Evolutionary conservation across 2,329 filamentous ascomycete genomes (phyloP), one percentile per base, ranked within the genome.

Genomic region (Pseudocercospora fuligena): DNA sequence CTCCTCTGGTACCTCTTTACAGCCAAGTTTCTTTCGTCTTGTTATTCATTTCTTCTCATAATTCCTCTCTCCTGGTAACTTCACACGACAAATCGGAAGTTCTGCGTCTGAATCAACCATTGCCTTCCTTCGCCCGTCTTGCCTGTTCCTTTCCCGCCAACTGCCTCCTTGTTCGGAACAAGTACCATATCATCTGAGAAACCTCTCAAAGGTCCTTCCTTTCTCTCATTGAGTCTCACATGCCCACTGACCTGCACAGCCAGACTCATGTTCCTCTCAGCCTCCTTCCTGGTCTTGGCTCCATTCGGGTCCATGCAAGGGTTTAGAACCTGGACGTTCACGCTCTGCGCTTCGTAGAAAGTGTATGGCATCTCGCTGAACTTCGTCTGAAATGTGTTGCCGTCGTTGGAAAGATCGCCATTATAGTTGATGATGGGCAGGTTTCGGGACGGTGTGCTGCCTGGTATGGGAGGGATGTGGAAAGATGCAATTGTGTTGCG

Each of bases 151-250:
- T 73, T 75, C 9, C 67, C 74, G 2, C 73, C 75, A 16, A 72
- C 67, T 51, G 73, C 69, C 61, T 78, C 79, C 65, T 75, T 74
- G 67, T 80, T 81, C 58, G 93, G 92, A 43, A 94, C 91, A 63
- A 97, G 82, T 25, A 96, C 86, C 76, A 97, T 90, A 0, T 86
- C 90, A 78, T 97, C 93, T 74, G 88, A 90, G 78, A 97, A 97
- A 40, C 87, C 88, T 71, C 88, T 88, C 77, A 88, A 85, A 14
- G 86, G 86, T 14, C 87, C 86, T 31, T 89, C 87, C 71, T 85
- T 85, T 53, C 79, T 77, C 66, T 84, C 85, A 66, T 87, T 86
- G 74, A 91, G 90, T 70, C 88, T 86, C 43, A 96, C 88, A 68
- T 83, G 87, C 5, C 93, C 93, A 74, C 87, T 91, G 61, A 93